phyloP scores from a whole-genome alignment of 2,329 filamentous ascomycete genomes.

The Cercospora beticola region DNA sequence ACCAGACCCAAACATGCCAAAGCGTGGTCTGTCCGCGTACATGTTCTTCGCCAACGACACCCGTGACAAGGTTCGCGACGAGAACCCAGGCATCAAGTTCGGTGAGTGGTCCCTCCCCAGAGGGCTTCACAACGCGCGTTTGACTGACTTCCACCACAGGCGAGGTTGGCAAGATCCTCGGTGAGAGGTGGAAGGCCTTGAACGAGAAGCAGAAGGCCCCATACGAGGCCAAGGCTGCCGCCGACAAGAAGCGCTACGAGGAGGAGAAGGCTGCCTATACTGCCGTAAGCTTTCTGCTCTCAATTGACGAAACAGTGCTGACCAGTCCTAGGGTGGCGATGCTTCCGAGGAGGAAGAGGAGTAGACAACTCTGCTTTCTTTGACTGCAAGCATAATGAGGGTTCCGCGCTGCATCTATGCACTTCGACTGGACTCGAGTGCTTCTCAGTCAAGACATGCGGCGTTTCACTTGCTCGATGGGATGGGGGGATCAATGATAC shows the following conservation, averaged over 20 bases:
- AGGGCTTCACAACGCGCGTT: background rate
- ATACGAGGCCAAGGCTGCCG: slow-evolving; percentile 93
- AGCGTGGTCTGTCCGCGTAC: slow-evolving; percentile 98
- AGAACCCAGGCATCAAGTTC: slow-evolving; percentile 97
- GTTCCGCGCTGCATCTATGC: background rate
- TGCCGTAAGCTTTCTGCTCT: slow-evolving; percentile 55
- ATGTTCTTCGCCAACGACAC: slow-evolving; percentile 99
- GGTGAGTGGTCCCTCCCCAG: slow-evolving; percentile 54
- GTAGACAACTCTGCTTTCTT: slow-evolving; percentile 22
- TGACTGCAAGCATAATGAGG: background rate
- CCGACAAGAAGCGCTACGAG: slow-evolving; percentile 99
- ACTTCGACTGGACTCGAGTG: slow-evolving; percentile 6
- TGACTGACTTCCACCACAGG: slow-evolving; percentile 49
- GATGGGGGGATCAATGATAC: slow-evolving; percentile 24
- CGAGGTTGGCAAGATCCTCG: slow-evolving; percentile 96
- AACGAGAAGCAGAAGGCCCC: slow-evolving; percentile 88
- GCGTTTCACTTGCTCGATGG: slow-evolving; percentile 22
- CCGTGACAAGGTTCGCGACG: slow-evolving; percentile 95
- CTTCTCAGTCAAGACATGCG: slow-evolving; percentile 17
- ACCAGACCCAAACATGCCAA: slow-evolving; percentile 92
- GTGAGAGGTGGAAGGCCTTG: slow-evolving; percentile 97
- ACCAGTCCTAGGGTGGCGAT: slow-evolving; percentile 35
- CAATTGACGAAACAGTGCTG: slow-evolving; percentile 14
- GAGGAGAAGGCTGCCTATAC: slow-evolving; percentile 95
- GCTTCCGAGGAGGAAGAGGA: slow-evolving; percentile 43